phyloP scores from a whole-genome alignment of 257 asterid species.

The Salvia splendens region DNA sequence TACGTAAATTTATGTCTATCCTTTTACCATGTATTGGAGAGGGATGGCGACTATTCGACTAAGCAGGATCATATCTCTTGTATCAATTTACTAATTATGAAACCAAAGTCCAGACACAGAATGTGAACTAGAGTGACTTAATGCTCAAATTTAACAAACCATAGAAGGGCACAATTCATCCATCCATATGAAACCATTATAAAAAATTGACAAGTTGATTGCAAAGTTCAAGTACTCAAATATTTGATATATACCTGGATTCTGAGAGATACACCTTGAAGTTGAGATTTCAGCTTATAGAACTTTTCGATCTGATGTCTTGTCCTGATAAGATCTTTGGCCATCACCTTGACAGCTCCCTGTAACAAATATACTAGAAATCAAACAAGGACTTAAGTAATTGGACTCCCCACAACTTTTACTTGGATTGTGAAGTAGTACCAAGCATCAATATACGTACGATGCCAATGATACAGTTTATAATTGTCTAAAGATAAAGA shows the following conservation, averaged over 20 bases:
- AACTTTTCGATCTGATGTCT: conserved; percentile 93
- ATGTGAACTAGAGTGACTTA: conserved; percentile 5
- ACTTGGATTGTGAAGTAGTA: conserved; percentile 9
- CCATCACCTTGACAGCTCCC: conserved; percentile 99
- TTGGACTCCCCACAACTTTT: conserved; percentile 10
- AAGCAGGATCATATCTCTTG: conserved; percentile 11
- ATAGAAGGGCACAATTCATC: conserved; percentile 15
- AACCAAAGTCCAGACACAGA: conserved; percentile 16
- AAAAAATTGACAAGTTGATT: background rate
- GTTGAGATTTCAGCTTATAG: conserved; percentile 96
- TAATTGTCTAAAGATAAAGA: background rate
- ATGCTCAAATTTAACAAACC: background rate
- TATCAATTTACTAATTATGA: conserved; percentile 13
- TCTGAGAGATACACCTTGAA: conserved; percentile 96
- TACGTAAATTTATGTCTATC: conserved; percentile 1
- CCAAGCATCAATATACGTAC: conserved; percentile 19
- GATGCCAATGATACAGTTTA: background rate
- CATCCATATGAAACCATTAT: conserved; percentile 17
- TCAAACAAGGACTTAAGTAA: conserved; percentile 31
- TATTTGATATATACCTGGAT: conserved; percentile 62
- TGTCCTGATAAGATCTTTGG: conserved; percentile 97
- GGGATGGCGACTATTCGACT: background rate
- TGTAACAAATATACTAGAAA: conserved; percentile 40
- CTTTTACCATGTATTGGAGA: background rate
- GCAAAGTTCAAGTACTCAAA: conserved; percentile 10